phyloP scores from a whole-genome alignment of 2,329 filamentous ascomycete species.

The Colletotrichum filicis region DNA sequence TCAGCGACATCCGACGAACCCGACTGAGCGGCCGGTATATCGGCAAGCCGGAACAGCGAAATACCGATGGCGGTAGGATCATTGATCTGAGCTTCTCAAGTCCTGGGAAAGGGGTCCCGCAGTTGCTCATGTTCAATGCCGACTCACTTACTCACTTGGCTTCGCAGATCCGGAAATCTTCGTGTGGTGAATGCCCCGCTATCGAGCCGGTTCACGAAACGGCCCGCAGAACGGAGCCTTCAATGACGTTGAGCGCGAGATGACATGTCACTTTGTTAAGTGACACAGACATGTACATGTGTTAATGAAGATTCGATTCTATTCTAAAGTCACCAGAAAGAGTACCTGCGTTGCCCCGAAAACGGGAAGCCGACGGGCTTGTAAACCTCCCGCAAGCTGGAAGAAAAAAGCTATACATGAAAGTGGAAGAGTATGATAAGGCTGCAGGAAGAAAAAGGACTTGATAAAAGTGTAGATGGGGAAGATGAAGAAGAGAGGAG shows the following conservation, averaged over 20 bases:
- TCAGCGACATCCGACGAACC: neutral
- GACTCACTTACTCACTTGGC: neutral
- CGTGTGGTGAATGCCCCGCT: neutral
- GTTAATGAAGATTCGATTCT: neutral
- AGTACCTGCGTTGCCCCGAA: neutral
- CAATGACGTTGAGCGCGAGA: neutral
- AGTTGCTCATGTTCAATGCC: neutral
- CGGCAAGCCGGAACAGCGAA: neutral
- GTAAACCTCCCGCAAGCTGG: neutral
- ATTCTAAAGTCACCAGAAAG: neutral
- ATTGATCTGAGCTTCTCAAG: neutral
- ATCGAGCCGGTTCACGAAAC: neutral
- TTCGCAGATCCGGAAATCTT: neutral
- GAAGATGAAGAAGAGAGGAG: neutral
- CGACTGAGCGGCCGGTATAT: neutral
- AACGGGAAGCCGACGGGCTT: neutral
- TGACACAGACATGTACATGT: neutral
- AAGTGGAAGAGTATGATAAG: neutral
- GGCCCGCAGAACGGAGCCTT: neutral
- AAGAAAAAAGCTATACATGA: neutral
- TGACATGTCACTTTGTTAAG: neutral
- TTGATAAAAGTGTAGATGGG: neutral
- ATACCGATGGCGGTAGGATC: neutral
- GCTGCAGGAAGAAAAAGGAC: neutral
- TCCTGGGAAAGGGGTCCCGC: neutral